phyloP scores from a whole-genome alignment of 768 basidiomycete genomes.

The Tulasnella sp. region DNA sequence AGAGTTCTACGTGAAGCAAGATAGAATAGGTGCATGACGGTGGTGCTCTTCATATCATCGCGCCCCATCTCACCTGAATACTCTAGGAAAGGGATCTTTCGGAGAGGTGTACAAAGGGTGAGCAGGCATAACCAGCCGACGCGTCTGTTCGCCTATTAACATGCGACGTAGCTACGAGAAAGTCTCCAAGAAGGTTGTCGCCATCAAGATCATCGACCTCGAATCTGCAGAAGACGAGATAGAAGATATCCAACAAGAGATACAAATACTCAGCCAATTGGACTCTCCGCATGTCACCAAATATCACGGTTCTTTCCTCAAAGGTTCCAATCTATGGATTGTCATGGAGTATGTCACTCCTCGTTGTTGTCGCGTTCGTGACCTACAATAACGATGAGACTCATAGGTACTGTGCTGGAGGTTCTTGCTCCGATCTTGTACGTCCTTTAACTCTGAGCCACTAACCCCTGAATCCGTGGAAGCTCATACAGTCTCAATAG shows the following conservation, averaged over 20 bases:
- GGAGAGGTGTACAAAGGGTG: constrained; percentile 99
- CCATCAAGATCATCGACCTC: constrained; percentile 99
- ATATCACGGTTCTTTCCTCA: constrained; percentile 93
- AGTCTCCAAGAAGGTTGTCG: constrained; percentile 90
- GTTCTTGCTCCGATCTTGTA: constrained; percentile 94
- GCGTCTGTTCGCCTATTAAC: neutral
- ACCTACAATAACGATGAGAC: constrained; percentile 17
- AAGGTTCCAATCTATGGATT: constrained; percentile 96
- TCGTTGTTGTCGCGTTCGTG: neutral
- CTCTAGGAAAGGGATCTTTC: constrained; percentile 89
- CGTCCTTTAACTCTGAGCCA: constrained; percentile 24
- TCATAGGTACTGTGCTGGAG: constrained; percentile 86
- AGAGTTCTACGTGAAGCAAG: constrained; percentile 93
- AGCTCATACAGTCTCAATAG: constrained; percentile 30
- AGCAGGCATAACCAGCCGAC: constrained; percentile 18
- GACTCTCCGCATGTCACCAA: constrained; percentile 96
- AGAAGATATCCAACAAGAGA: constrained; percentile 98
- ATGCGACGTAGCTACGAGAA: constrained; percentile 65
- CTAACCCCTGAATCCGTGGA: too few relatives aligned
- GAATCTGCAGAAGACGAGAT: constrained; percentile 99
- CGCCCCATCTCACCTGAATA: neutral
- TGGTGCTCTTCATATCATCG: neutral
- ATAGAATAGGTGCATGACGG: constrained; percentile 69
- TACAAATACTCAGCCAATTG: constrained; percentile 91
- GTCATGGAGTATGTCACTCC: constrained; percentile 77